Base-by-base conservation (phyloP, 441 rosid genomes). In the Oxalis stricta region DNA sequence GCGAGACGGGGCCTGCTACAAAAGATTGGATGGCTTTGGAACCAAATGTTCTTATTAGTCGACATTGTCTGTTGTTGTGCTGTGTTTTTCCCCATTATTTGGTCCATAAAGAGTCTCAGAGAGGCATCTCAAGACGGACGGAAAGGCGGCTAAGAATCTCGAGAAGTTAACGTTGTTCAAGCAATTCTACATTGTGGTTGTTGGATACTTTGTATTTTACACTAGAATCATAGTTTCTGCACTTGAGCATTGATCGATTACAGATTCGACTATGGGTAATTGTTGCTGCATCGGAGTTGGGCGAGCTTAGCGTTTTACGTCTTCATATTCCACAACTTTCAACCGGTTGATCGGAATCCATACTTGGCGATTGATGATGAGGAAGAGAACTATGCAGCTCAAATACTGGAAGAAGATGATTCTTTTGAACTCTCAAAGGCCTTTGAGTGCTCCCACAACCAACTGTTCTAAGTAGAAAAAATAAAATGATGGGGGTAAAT, bases 21-120 rank as follows among this genome's bases (percentile, higher is more conserved):
- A 71, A 62, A 16, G 76, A 76, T 18, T 69, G 74, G 71, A 48
- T 63, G 60, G 57, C 76, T 1, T n/a, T 75, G 88, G 88, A 71
- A 66, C 22, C 74, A 70, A 9, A 37, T 71, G 43, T 66, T 76
- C 58, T 38, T 79, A 34, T 30, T 73, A 52, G 56, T 73, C 9
- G 80, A 76, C 31, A 42, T 73, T 2, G 47, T 65, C 1, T 78
- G 88, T 23, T 76, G 88, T 18, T 65, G 66, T 26, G 71, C 77
- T 0, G 79, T 76, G 63, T 59, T 75, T 19, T 70, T 68, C 12
- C 83, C 78, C 0, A 65, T 73, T 10, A 52, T 72, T 18, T 75
- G 78, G 80, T 79, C 81, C 0, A 78, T 78, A 13, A 41, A 56
- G 6, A 58, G 62, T 35, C 70, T 72, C 15, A 40, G 58, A 18